Percentiles rank a stretch among this genome's conserved stretches.
These are phyloP conservation scores for Boletus vermiculosoides DNA, from an alignment of 768 basidiomycete genomes.

Conservation along the genomic window DNA sequence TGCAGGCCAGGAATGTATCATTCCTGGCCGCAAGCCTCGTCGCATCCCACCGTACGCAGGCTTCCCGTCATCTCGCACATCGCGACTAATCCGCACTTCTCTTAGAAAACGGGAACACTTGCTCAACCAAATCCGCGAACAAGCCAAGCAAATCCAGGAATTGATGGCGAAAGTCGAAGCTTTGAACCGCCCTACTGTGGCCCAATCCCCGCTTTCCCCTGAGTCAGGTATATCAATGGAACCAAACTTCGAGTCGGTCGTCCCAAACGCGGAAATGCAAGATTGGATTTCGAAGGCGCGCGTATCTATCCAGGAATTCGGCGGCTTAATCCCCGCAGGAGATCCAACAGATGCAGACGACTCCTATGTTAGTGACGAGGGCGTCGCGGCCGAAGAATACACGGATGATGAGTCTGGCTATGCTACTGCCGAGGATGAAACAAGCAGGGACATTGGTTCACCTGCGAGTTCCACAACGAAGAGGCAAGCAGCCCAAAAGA, in stretches of 20 bases:
- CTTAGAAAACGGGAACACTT: conserved; percentile 76
- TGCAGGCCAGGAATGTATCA: conserved; percentile 70
- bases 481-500: conserved; percentile 40
- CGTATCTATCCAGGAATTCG: conserved; percentile 66
- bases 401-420: conserved; percentile 39
- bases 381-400: conserved; percentile 31
- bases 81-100: neutral
- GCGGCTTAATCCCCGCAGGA: conserved; percentile 61
- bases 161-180: conserved; percentile 68
- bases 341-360: conserved; percentile 52
- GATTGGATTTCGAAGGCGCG: conserved; percentile 79
- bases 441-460: conserved; percentile 29
- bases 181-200: conserved; percentile 33
- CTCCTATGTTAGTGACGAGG: conserved; percentile 37
- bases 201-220: conserved; percentile 38
- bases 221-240: conserved; percentile 26
- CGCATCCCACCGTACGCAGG: conserved; percentile 69
- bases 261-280: conserved; percentile 55
- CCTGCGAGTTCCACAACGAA: conserved; percentile 36
- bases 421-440: conserved; percentile 22
- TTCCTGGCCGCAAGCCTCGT: conserved; percentile 83
- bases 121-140: conserved; percentile 72
- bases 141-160: conserved; percentile 68
- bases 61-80: neutral
- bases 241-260: conserved; percentile 27